A percentile compares a stretch with the other conserved stretches of the same genome.
Conservation (phyloP, 1,284 basidiomycete species). For the Chondrostereum purpureum region DNA sequence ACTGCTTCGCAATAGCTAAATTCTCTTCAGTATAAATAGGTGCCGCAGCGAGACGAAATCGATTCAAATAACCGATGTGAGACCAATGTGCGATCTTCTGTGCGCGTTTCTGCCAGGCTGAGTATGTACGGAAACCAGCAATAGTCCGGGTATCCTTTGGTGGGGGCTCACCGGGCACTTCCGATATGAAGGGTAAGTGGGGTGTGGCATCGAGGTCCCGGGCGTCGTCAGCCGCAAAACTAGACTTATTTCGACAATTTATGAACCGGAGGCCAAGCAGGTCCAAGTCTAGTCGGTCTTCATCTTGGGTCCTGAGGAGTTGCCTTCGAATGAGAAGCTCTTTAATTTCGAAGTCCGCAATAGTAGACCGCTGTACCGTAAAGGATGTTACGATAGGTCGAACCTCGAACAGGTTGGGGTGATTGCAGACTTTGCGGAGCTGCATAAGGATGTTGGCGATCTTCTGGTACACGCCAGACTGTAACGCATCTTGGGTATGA, state of each 20-base stretch:
- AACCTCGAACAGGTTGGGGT: conserved; percentile 94
- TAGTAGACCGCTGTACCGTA: conserved; percentile 75
- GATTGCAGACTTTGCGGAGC: conserved; percentile 91
- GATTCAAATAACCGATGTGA: conserved; percentile 72
- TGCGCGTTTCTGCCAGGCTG: conserved; percentile 48
- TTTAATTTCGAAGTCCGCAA: conserved; percentile 83
- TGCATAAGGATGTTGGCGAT: conserved; percentile 99
- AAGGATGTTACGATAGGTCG: conserved; percentile 92
- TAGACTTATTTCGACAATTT: conserved; percentile 41
- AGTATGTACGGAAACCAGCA: conserved; percentile 62
- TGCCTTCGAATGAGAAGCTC: conserved; percentile 79
- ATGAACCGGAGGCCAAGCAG: conserved; percentile 65
- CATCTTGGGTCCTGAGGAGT: conserved; percentile 45
- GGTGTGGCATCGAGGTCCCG: conserved; percentile 63
- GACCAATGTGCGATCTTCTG: conserved; percentile 58
- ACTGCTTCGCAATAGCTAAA: conserved; percentile 36
- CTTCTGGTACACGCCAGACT: conserved; percentile 83
- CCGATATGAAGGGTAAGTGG: conserved; percentile 54
- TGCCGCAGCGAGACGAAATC: conserved; percentile 55
- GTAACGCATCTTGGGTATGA: conserved; percentile 80
- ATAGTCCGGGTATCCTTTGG: conserved; percentile 73
- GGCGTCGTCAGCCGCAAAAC: conserved; percentile 48
- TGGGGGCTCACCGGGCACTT: conserved; percentile 46
- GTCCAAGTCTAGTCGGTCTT: conserved; percentile 52
- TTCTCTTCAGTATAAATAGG: conserved; percentile 68